Conservation (phyloP, 768 basidiomycete genomes). For the Calocera cornea region DNA sequence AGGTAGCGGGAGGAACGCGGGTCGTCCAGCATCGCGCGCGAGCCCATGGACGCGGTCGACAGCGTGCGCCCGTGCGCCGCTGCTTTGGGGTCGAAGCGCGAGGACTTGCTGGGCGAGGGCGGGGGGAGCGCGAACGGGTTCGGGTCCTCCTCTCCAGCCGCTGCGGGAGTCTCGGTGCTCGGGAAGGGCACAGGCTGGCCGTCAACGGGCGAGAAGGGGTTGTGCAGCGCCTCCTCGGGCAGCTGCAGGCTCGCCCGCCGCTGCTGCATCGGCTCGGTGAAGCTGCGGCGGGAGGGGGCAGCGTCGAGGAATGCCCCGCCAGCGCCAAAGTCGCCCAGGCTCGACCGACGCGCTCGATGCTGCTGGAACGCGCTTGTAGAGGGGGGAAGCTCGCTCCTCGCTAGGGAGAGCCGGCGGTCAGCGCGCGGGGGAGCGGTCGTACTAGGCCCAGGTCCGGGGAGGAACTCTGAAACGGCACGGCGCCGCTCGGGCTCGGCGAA, state of each 20-base stretch:
- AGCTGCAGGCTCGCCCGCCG: neutral
- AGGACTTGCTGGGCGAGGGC: constrained; percentile 45
- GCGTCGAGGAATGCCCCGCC: constrained; percentile 37
- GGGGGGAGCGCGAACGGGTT: constrained; percentile 60
- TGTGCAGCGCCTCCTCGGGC: neutral
- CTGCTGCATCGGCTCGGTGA: neutral
- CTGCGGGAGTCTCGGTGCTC: constrained; percentile 1
- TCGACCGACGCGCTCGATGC: constrained; percentile 40
- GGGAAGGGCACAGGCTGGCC: constrained; percentile 8
- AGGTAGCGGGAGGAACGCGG: constrained; percentile 1
- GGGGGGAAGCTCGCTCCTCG: neutral
- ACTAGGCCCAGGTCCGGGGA: too few relatives aligned
- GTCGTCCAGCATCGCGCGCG: neutral
- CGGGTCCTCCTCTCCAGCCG: constrained; percentile 30
- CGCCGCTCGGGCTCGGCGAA: constrained; percentile 53
- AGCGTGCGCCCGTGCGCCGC: constrained; percentile 44
- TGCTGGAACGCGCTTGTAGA: neutral
- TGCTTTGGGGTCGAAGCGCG: constrained; percentile 82
- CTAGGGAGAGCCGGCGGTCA: neutral
- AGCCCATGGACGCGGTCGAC: constrained; percentile 32
- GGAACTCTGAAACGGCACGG: constrained; percentile 55
- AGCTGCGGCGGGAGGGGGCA: neutral
- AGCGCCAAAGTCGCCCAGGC: constrained; percentile 46
- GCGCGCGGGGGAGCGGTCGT: neutral
- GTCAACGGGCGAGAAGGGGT: neutral